These are phyloP conservation scores for Penicillium sp. DNA, from an alignment of 2,329 filamentous ascomycete species.

Conservation along the genomic window DNA sequence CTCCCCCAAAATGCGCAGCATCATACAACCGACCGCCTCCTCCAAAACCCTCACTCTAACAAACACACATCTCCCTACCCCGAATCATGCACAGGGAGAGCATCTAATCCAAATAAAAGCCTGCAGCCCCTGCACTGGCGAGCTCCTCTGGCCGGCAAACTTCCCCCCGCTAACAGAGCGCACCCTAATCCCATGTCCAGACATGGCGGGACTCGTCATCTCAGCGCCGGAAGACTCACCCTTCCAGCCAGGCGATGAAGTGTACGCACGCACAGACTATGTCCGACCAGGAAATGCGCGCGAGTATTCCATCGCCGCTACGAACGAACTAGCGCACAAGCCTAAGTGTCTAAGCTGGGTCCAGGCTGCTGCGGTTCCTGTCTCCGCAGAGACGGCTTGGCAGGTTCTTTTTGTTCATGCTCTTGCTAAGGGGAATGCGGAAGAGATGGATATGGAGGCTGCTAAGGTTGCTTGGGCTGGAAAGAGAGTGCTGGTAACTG, in stretches of 20 bases:
- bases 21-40: background rate
- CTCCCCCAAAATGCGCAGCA: background rate
- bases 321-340: conserved; percentile 38
- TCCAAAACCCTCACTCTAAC: background rate
- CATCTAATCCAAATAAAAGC: conserved; percentile 44
- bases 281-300: conserved; percentile 37
- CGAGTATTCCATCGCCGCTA: conserved; percentile 37
- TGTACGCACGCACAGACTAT: conserved; percentile 41
- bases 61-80: background rate
- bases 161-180: conserved; percentile 24
- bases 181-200: conserved; percentile 41
- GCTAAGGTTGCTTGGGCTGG: conserved; percentile 15
- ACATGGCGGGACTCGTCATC: conserved; percentile 44
- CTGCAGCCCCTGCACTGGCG: conserved; percentile 42
- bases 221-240: conserved; percentile 28
- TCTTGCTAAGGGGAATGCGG: conserved; percentile 20
- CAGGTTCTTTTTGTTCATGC: conserved; percentile 46
- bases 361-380: conserved; percentile 40
- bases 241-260: conserved; percentile 40
- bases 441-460: conserved; percentile 13
- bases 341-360: conserved; percentile 38
- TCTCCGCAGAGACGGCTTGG: conserved; percentile 45
- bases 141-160: conserved; percentile 45
- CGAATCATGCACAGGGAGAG: conserved; percentile 23
- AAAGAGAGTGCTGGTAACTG: conserved; percentile 46